Conservation (phyloP, 352 stramenopile species). For the Thraustotheca clavata region DNA sequence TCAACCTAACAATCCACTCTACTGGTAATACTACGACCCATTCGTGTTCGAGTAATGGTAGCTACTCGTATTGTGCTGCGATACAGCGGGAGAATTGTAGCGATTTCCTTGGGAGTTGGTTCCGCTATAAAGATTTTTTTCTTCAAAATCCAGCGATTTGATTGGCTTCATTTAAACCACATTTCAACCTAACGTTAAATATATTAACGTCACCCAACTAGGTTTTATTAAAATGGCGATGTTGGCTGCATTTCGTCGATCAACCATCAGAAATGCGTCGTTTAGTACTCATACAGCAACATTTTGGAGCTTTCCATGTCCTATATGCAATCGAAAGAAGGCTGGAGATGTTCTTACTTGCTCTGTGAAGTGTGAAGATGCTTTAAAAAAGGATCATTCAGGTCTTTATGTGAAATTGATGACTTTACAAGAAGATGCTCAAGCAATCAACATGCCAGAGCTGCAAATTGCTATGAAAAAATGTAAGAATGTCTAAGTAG, state of each 20-base stretch:
- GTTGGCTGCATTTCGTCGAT: no score
- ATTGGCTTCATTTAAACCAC: no score
- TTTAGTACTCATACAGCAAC: neutral
- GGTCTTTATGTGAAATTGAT: neutral
- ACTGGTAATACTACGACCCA: no score
- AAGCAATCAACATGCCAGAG: neutral
- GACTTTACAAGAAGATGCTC: neutral
- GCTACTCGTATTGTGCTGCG: no score
- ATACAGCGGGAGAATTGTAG: no score
- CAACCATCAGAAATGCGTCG: no score
- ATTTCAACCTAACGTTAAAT: no score
- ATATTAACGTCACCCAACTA: no score
- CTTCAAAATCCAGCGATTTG: no score
- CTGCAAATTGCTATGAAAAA: neutral
- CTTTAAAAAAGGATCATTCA: neutral
- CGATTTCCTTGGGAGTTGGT: neutral
- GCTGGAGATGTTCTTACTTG: constrained; percentile 6
- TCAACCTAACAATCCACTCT: no score
- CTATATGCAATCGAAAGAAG: constrained; percentile 12
- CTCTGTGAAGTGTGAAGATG: neutral
- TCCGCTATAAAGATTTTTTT: neutral
- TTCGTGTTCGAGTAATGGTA: no score
- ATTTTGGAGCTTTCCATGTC: constrained; percentile 18
- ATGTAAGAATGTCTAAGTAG: neutral
- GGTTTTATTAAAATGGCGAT: no score